Evolutionary conservation across 1,284 basidiomycete species (phyloP).

Genomic region (Boletus semigastroideus): DNA sequence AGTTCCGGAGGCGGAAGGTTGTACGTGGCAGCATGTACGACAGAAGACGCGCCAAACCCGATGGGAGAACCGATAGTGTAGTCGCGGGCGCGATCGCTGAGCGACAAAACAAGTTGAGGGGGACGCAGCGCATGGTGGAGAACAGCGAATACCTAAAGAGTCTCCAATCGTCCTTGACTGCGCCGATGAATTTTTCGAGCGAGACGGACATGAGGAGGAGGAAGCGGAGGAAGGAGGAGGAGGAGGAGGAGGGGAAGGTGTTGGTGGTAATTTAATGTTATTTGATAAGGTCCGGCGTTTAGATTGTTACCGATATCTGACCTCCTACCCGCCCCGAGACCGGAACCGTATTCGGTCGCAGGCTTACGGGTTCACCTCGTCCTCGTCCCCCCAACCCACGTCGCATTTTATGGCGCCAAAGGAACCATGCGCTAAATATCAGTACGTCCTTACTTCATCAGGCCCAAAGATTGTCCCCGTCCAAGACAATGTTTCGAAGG

Average conservation of each 20-base stretch:
- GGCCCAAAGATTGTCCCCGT: slow-evolving; percentile 71
- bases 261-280: too few species aligned
- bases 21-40: slow-evolving; percentile 78
- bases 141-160: slow-evolving; percentile 63
- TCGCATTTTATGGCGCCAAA: slow-evolving; percentile 58
- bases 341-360: slow-evolving; percentile 20
- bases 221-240: slow-evolving; percentile 2
- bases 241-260: background rate
- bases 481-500: slow-evolving; percentile 60
- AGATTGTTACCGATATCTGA: slow-evolving; percentile 3
- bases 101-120: slow-evolving; percentile 5
- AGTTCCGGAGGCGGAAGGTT: slow-evolving; percentile 39
- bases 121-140: background rate
- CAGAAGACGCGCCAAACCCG: slow-evolving; percentile 85
- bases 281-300: background rate
- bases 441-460: slow-evolving; percentile 66
- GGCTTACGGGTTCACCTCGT: background rate
- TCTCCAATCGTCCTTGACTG: slow-evolving; percentile 84
- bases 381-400: background rate
- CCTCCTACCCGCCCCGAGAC: slow-evolving; percentile 16
- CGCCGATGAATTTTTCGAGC: slow-evolving; percentile 53
- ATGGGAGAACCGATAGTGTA: slow-evolving; percentile 74
- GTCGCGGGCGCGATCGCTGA: slow-evolving; percentile 66
- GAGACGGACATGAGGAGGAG: slow-evolving; percentile 7
- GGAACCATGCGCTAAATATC: slow-evolving; percentile 65